Base-by-base conservation (phyloP, 2,329 filamentous ascomycete species). In the Fusarium xylarioides region DNA sequence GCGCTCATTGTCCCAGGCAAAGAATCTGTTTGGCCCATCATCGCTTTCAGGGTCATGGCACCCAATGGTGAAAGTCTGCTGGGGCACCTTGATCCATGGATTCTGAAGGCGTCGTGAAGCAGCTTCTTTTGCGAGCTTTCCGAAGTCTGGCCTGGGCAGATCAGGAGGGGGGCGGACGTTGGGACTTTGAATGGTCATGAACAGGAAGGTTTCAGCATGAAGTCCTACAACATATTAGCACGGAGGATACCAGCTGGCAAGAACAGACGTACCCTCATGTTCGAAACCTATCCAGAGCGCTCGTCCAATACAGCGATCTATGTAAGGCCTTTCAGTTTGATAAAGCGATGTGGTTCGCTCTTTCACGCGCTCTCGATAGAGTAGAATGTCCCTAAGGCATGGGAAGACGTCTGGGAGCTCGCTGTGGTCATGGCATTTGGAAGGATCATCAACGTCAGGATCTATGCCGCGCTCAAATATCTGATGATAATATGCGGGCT, bases 231-330 rank as follows among this genome's bases (percentile, higher is more conserved):
- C 0, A 21, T 47, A 5, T 47, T 18, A 47, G 26, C 18, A 21
- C 37, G 5, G 7, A 38, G 7, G 18, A 2, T 11, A 5, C 2
- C 16, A 9, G 5, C 23, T 3, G 8, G 23, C 4, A 8, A 10
- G 4, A 21, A 0, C 8, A 28, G 1, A 19, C 4, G 4, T 47
- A 64, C 65, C 65, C 7, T 74, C 72, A n/a, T 74, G 66, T 7
- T 75, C 69, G 7, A 74, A 74, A 0, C 62, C 69, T 21, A 75
- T 68, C 72, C 72, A 75, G 12, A 74, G 58, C 7, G 72, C 69
- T 2, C 58, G 65, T 10, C 59, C 66, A 2, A 67, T 4, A 3
- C 65, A 34, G 4, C 68, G 65, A 26, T 73, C n/a, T n/a, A 16
- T 15, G 26, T 40, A 54, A 2, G 69, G 47, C 7, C 15, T 32